These are phyloP conservation scores for Candida ficus DNA, from an alignment of 805 yeast species.

Conservation along the genomic window DNA sequence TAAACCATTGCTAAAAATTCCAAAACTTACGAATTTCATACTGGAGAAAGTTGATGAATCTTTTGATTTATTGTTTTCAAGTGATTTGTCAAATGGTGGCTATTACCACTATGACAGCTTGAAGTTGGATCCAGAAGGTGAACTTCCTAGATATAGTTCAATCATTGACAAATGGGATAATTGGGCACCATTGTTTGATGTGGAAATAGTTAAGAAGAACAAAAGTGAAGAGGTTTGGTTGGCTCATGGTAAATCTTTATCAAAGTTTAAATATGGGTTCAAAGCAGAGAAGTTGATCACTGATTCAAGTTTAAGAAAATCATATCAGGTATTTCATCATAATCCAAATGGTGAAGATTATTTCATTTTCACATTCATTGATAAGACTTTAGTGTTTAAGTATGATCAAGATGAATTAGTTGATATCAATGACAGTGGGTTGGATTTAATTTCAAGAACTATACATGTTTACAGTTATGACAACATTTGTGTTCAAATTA, in stretches of 20 bases:
- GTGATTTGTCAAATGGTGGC: conserved; percentile 36
- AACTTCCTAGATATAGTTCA: conserved; percentile 7
- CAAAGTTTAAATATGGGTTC: conserved; percentile 17
- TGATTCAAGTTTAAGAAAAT: conserved; percentile 15
- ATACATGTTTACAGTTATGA: conserved; percentile 14
- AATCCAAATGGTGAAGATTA: conserved; percentile 17
- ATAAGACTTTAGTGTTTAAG: conserved; percentile 33
- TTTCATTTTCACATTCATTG: conserved; percentile 34
- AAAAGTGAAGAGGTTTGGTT: conserved; percentile 36
- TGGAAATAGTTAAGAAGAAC: conserved; percentile 26
- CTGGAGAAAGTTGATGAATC: conserved; percentile 15
- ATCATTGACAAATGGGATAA: conserved; percentile 30
- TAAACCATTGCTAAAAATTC: conserved; percentile 31
- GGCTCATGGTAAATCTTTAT: conserved; percentile 18
- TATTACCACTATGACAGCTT: conserved; percentile 29
- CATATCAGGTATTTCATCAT: conserved; percentile 16
- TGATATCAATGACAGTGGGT: conserved; percentile 22
- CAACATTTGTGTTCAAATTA: conserved; percentile 20
- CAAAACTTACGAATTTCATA: conserved; percentile 28
- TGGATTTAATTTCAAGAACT: conserved; percentile 14
- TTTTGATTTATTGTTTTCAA: conserved; percentile 30
- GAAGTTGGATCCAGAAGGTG: conserved; percentile 11
- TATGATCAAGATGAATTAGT: conserved; percentile 24
- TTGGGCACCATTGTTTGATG: conserved; percentile 46
- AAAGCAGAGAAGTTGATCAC: conserved; percentile 13